A percentile compares a stretch with the other conserved stretches of the same genome.
These are phyloP conservation scores for Carex scoparia DNA, from an alignment of 176 grass and related monocot genomes.

Conservation along the genomic window DNA sequence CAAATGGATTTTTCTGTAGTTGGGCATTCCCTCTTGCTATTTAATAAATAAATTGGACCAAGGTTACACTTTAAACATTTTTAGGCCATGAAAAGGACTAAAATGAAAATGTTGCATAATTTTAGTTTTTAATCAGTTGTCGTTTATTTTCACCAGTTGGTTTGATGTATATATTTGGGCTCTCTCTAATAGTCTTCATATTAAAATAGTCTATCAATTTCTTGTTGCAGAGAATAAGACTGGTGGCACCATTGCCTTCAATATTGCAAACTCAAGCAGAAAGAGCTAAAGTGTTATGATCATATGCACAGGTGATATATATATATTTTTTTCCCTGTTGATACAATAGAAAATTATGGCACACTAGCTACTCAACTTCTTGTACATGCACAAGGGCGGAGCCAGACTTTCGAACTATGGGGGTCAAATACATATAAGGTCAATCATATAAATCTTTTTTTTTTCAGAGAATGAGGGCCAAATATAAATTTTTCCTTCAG, in stretches of 20 bases:
- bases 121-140: background rate
- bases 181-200: background rate
- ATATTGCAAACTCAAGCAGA: slow-evolving; percentile 55
- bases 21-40: too few species aligned
- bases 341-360: background rate
- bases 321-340: background rate
- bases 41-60: background rate
- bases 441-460: too few species aligned
- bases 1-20: too few species aligned
- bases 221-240: slow-evolving; percentile 50
- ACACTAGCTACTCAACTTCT: background rate
- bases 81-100: background rate
- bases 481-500: too few species aligned
- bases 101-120: background rate
- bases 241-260: slow-evolving; percentile 52
- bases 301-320: background rate
- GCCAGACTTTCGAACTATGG: too few species aligned
- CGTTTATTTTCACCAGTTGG: background rate
- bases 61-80: background rate
- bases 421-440: too few species aligned
- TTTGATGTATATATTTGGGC: slow-evolving; percentile 18
- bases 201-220: slow-evolving; percentile 4
- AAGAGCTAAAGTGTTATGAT: background rate
- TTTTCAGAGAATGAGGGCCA: too few species aligned
- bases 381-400: background rate